A percentile compares a stretch with the other conserved stretches of the same genome.
These are phyloP conservation scores for Colletotrichum falcatum DNA, from an alignment of 2,329 filamentous ascomycete species.

Conservation along the genomic window DNA sequence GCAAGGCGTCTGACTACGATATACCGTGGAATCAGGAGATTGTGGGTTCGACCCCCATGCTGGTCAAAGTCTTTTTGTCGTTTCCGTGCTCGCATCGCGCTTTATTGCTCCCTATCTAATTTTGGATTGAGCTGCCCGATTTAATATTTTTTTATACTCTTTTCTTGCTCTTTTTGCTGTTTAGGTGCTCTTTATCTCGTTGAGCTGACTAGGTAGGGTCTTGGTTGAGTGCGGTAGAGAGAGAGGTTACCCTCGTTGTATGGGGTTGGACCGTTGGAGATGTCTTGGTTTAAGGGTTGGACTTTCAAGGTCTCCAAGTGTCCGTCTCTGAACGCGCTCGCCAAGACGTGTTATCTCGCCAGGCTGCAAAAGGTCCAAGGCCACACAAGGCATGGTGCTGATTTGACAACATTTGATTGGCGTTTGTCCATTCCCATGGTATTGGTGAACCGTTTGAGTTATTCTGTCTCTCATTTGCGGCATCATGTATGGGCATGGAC, in stretches of 20 bases:
- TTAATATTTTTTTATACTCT: too few species aligned
- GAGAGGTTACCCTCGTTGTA: constrained; percentile 33
- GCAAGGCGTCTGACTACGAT: constrained; percentile 59
- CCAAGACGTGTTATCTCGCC: constrained; percentile 39
- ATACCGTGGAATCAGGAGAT: constrained; percentile 40
- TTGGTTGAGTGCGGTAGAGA: too few species aligned
- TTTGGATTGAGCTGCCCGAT: background rate
- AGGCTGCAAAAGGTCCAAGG: constrained; percentile 7
- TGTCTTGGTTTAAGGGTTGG: background rate
- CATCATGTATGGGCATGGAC: too few species aligned
- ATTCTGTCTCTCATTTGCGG: background rate
- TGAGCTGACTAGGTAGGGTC: too few species aligned
- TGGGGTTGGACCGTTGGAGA: constrained; percentile 6
- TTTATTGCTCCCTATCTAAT: background rate
- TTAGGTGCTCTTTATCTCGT: too few species aligned
- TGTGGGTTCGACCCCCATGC: constrained; percentile 42
- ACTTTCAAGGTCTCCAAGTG: background rate
- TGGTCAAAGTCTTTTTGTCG: constrained; percentile 28
- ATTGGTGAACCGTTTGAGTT: background rate
- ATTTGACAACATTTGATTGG: background rate
- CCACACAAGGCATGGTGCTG: background rate
- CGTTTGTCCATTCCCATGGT: accelerated
- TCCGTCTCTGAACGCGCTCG: constrained; percentile 15
- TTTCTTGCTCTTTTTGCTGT: too few species aligned
- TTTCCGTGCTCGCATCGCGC: background rate